Conservation (phyloP, 208 protist genomes). For the Acanthamoeba quina region DNA sequence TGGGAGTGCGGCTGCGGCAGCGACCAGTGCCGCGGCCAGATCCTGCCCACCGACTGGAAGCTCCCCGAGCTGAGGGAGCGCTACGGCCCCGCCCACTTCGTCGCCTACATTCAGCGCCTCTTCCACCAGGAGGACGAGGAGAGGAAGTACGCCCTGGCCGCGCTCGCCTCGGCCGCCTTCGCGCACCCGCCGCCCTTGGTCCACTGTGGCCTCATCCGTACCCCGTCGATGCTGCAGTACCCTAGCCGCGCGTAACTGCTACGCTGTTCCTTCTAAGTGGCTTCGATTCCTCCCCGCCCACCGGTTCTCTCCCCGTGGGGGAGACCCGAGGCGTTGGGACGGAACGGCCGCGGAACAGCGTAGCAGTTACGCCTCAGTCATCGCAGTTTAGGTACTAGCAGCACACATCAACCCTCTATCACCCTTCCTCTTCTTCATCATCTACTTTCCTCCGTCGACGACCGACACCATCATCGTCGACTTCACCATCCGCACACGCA, state of each 20-base stretch:
- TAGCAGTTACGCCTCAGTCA: conserved; percentile 71
- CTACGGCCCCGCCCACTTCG: conserved; percentile 61
- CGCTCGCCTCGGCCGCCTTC: background rate
- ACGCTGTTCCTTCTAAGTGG: conserved; percentile 74
- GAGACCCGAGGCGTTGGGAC: background rate
- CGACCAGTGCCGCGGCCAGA: conserved; percentile 42
- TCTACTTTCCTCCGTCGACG: background rate
- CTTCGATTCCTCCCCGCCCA: conserved; percentile 24
- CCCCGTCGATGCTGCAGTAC: background rate
- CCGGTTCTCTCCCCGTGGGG: background rate
- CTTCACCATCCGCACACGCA: background rate
- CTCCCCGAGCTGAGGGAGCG: conserved; percentile 66
- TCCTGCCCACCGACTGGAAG: conserved; percentile 67
- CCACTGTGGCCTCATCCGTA: conserved; percentile 14
- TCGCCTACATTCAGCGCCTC: conserved; percentile 65
- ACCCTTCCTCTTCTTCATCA: background rate
- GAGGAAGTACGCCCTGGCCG: background rate
- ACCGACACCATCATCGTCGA: background rate
- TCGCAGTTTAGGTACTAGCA: conserved; percentile 45
- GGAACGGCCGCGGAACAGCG: conserved; percentile 66
- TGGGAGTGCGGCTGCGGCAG: conserved; percentile 71
- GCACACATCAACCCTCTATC: background rate
- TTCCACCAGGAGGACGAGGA: background rate
- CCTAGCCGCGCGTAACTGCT: conserved; percentile 76
- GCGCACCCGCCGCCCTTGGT: background rate